These are phyloP conservation scores for Dactylellina parvicollis DNA, from an alignment of 2,329 filamentous ascomycete genomes.

Conservation along the genomic window DNA sequence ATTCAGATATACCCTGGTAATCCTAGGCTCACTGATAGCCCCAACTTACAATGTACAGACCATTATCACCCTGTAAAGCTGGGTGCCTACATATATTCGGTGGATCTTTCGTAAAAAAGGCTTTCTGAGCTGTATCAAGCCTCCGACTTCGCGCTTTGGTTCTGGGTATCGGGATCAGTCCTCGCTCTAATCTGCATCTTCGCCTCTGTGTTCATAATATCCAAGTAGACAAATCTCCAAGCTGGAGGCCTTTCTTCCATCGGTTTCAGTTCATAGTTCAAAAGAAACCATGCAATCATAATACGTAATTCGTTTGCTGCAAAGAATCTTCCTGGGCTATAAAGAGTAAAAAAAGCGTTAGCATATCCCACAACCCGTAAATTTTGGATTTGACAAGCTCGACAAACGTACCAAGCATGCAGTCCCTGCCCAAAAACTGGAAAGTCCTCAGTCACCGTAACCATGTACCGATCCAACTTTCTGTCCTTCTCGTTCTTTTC, in stretches of 20 bases:
- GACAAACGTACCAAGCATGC: slow-evolving; percentile 39
- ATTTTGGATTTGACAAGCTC: too few species aligned
- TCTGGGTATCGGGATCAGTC: neutral
- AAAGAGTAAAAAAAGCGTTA: slow-evolving; percentile 4
- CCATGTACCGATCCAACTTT: slow-evolving; percentile 50
- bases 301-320: slow-evolving; percentile 35
- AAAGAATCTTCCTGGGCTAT: slow-evolving; percentile 52
- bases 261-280: slow-evolving; percentile 45
- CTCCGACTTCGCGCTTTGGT: too few species aligned
- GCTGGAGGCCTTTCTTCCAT: slow-evolving; percentile 25
- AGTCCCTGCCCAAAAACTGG: slow-evolving; percentile 39
- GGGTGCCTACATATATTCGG: too few species aligned
- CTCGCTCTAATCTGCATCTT: slow-evolving; percentile 34
- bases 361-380: neutral
- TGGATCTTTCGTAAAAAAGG: too few species aligned
- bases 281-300: slow-evolving; percentile 43
- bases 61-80: too few species aligned
- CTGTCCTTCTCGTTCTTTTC: slow-evolving; percentile 34
- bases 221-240: slow-evolving; percentile 27
- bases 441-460: slow-evolving; percentile 50
- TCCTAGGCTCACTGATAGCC: too few species aligned
- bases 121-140: too few species aligned
- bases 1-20: too few species aligned
- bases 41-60: too few species aligned
- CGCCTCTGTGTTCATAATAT: slow-evolving; percentile 45